A percentile compares a stretch with the other conserved stretches of the same genome.
Evolutionary conservation across 2,329 filamentous ascomycete species (phyloP).

Genomic region (Exophiala xenobiotica): DNA sequence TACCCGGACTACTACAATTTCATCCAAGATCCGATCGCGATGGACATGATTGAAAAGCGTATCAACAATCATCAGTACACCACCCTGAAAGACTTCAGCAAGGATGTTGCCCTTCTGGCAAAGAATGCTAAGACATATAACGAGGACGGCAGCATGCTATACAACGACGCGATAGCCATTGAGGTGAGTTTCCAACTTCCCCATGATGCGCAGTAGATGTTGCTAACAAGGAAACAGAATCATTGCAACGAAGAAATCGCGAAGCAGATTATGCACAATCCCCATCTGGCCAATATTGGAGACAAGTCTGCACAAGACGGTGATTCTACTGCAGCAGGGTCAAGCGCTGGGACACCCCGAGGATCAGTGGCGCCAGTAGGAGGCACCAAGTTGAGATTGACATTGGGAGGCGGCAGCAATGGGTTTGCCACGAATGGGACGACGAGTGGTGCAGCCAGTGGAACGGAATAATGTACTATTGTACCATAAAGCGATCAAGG

Average conservation of each 20-base stretch:
- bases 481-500: conserved; percentile 23
- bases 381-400: conserved; percentile 68
- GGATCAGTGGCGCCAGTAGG: conserved; percentile 55
- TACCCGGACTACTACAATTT: conserved; percentile 95
- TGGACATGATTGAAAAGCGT: conserved; percentile 91
- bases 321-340: conserved; percentile 50
- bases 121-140: conserved; percentile 94
- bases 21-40: conserved; percentile 89
- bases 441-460: conserved; percentile 36
- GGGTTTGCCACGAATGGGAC: conserved; percentile 35
- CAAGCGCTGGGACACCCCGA: conserved; percentile 60
- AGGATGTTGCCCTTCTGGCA: conserved; percentile 81
- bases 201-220: background rate
- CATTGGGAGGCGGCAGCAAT: conserved; percentile 48
- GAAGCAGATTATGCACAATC: conserved; percentile 33
- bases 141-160: conserved; percentile 89
- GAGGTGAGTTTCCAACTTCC: conserved; percentile 58
- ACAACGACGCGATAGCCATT: conserved; percentile 87
- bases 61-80: conserved; percentile 96
- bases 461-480: conserved; percentile 35
- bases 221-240: conserved; percentile 24
- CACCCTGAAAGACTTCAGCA: conserved; percentile 73
- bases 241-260: conserved; percentile 31
- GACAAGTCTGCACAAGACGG: conserved; percentile 51
- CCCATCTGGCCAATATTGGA: conserved; percentile 55